phyloP scores from a whole-genome alignment of 2,329 filamentous ascomycete genomes.

The Neophaeococcomyces aloes region DNA sequence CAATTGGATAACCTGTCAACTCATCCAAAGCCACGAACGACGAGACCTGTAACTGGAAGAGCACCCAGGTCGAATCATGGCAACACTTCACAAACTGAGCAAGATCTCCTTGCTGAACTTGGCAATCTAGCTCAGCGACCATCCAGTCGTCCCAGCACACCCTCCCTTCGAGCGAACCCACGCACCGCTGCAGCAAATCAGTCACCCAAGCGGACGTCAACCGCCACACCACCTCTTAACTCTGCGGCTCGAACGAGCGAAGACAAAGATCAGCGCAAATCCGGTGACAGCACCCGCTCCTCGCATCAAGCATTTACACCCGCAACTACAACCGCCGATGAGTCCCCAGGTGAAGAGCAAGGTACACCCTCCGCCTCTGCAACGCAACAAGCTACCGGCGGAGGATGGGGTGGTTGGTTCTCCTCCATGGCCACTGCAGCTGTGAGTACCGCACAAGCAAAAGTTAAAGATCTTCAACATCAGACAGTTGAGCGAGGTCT shows the following conservation, averaged over 20 bases:
- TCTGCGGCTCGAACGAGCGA: conserved; percentile 47
- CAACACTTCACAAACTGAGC: conserved; percentile 34
- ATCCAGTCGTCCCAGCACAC: conserved; percentile 67
- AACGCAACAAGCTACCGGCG: conserved; percentile 43
- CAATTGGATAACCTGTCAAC: conserved; percentile 40
- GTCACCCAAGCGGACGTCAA: conserved; percentile 44
- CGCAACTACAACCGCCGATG: conserved; percentile 48
- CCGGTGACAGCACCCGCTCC: conserved; percentile 63
- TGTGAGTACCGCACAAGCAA: conserved; percentile 82
- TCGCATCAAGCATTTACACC: conserved; percentile 63
- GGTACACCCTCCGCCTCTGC: conserved; percentile 44
- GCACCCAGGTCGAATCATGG: conserved; percentile 16
- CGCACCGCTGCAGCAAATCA: conserved; percentile 33
- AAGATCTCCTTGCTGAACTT: conserved; percentile 79
- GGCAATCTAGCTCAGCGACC: conserved; percentile 68
- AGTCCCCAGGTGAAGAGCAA: conserved; percentile 32
- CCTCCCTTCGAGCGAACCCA: conserved; percentile 50
- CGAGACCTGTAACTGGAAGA: conserved; percentile 23
- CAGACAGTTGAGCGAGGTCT: conserved; percentile 48
- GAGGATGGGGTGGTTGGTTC: conserved; percentile 82
- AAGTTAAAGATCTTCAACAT: conserved; percentile 88
- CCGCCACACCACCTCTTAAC: conserved; percentile 35
- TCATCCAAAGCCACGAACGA: conserved; percentile 20
- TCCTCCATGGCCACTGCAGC: conserved; percentile 63
- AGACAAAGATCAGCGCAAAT: conserved; percentile 59